Percentiles rank a stretch among this genome's conserved stretches.
phyloP scores from a whole-genome alignment of 78 protist genomes.

The Bodo saltans region DNA sequence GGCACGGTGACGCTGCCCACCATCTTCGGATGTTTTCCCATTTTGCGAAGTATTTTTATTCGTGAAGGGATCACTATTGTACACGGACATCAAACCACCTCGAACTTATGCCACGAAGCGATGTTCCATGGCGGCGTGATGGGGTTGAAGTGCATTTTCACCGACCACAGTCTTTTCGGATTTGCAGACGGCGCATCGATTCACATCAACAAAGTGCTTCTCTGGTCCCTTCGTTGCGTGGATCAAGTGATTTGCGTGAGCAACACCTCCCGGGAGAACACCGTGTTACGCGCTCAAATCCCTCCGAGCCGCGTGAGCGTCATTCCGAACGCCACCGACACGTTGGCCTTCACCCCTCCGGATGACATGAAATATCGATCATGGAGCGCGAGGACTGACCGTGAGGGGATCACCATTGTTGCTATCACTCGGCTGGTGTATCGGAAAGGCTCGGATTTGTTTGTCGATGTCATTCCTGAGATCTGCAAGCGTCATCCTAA shows the following conservation, averaged over 20 bases:
- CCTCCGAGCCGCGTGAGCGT: conserved; percentile 82
- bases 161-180: conserved; percentile 96
- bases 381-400: not conserved
- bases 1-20: conserved; percentile 70
- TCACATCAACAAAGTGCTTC: conserved; percentile 75
- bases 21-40: conserved; percentile 53
- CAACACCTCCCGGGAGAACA: conserved; percentile 86
- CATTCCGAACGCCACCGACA: conserved; percentile 93
- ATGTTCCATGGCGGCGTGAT: conserved; percentile 75
- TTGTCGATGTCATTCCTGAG: conserved; percentile 54
- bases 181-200: conserved; percentile 74
- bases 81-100: conserved; percentile 95
- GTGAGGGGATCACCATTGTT: conserved; percentile 62
- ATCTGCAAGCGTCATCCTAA: conserved; percentile 55
- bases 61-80: conserved; percentile 82
- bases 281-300: conserved; percentile 79
- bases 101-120: conserved; percentile 82
- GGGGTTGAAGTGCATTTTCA: conserved; percentile 77
- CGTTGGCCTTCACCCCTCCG: conserved; percentile 70
- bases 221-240: conserved; percentile 67
- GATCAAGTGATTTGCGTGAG: conserved; percentile 90
- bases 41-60: conserved; percentile 75
- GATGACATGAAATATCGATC: not conserved
- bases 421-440: conserved; percentile 84
- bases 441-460: conserved; percentile 85